Conservation (phyloP, 495 filamentous ascomycete genomes). For the Penicillium lividum region DNA sequence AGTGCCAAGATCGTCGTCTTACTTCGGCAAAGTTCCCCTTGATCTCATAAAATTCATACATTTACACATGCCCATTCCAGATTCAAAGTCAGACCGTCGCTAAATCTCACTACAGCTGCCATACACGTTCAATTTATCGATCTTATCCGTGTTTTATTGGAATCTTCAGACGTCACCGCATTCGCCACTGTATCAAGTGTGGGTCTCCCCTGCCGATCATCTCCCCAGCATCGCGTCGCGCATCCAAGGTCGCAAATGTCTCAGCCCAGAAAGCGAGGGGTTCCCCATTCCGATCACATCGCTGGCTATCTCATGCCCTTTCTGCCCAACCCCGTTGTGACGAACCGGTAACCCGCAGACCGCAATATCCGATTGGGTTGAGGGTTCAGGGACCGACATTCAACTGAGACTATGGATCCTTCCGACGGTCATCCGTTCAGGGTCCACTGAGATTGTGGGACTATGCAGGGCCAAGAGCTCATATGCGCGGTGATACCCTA, state of each 20-base stretch:
- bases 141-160: not conserved
- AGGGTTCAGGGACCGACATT: not conserved
- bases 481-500: not conserved
- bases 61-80: not conserved
- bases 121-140: not conserved
- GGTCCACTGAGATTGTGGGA: slow-evolving; percentile 19
- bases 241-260: slow-evolving; percentile 13
- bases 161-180: slow-evolving; percentile 6
- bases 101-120: not conserved
- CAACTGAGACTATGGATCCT: slow-evolving; percentile 1
- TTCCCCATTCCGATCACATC: slow-evolving; percentile 24
- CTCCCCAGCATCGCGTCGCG: slow-evolving; percentile 6
- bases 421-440: slow-evolving; percentile 20
- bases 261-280: slow-evolving; percentile 7
- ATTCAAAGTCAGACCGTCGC: not conserved
- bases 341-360: not conserved
- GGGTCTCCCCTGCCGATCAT: slow-evolving; percentile 24
- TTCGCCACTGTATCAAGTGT: slow-evolving; percentile 10
- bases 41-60: not conserved
- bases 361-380: slow-evolving; percentile 3
- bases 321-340: not conserved
- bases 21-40: not conserved
- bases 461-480: slow-evolving; percentile 17
- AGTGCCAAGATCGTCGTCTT: not conserved
- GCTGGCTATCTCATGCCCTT: slow-evolving; percentile 7